A percentile compares a stretch with the other conserved stretches of the same genome.
These are phyloP conservation scores for Polytrichum formosum DNA, from an alignment of 225 moss, liverwort and hornwort genomes.

Conservation along the genomic window DNA sequence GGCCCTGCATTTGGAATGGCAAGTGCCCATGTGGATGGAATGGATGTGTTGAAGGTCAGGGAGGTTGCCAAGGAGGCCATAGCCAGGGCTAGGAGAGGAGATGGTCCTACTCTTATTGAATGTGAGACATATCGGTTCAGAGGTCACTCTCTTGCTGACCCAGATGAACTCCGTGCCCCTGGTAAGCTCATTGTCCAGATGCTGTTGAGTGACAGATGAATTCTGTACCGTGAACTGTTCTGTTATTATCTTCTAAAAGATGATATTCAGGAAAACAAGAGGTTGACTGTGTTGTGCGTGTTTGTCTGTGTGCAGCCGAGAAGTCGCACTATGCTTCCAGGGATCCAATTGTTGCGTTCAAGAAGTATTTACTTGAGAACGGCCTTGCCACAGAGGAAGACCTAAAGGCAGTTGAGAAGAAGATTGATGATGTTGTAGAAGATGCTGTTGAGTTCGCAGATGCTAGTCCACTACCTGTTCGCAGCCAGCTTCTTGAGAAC, in stretches of 20 bases:
- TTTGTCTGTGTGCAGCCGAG: slow-evolving; percentile 61
- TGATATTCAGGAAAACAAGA: neutral
- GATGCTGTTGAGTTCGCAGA: slow-evolving; percentile 93
- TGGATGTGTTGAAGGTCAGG: slow-evolving; percentile 95
- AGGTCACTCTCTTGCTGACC: slow-evolving; percentile 94
- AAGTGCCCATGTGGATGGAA: slow-evolving; percentile 84
- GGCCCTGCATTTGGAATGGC: slow-evolving; percentile 95
- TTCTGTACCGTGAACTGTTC: too few relatives aligned
- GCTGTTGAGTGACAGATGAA: too few relatives aligned
- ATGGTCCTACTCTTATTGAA: slow-evolving; percentile 89
- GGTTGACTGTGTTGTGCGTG: neutral
- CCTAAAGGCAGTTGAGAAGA: slow-evolving; percentile 79
- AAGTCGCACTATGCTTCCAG: slow-evolving; percentile 86
- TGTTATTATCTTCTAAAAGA: neutral
- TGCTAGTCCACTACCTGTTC: slow-evolving; percentile 79
- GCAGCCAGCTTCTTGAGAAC: slow-evolving; percentile 92
- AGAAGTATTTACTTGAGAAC: slow-evolving; percentile 78
- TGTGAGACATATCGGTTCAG: slow-evolving; percentile 97
- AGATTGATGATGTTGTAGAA: slow-evolving; percentile 74
- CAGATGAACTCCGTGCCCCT: slow-evolving; percentile 92
- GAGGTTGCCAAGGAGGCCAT: slow-evolving; percentile 93
- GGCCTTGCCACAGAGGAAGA: slow-evolving; percentile 70
- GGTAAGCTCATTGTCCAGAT: slow-evolving; percentile 29
- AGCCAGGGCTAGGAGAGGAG: slow-evolving; percentile 81
- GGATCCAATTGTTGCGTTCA: slow-evolving; percentile 77